Evolutionary conservation across 2,329 filamentous ascomycete species (phyloP).

Genomic region (Ophiobolus disseminans): DNA sequence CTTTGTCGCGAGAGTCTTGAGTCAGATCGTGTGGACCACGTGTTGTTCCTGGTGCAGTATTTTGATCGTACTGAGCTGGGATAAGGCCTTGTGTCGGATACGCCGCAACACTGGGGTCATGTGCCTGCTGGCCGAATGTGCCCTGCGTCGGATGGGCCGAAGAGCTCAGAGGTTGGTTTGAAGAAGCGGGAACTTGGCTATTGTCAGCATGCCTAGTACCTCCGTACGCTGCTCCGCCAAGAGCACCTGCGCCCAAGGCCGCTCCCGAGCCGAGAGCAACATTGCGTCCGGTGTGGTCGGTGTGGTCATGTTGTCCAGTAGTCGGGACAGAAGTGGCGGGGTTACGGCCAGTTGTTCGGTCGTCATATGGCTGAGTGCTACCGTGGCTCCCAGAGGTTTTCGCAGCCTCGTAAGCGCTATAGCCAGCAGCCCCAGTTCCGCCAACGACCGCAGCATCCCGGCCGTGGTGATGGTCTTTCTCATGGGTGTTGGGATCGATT

Average conservation of each 20-base stretch:
- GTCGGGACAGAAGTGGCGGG: conserved; percentile 26
- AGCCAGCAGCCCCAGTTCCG: conserved; percentile 39
- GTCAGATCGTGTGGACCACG: conserved; percentile 27
- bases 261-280: conserved; percentile 17
- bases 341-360: conserved; percentile 42
- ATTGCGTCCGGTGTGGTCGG: conserved; percentile 29
- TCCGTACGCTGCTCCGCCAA: conserved; percentile 21
- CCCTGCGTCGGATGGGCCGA: conserved; percentile 1
- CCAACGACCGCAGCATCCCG: conserved; percentile 40
- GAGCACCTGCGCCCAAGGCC: conserved; percentile 22
- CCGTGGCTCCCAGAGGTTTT: conserved; percentile 38
- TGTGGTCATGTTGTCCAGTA: conserved; percentile 25
- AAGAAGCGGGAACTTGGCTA: conserved; percentile 6
- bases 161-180: conserved; percentile 1
- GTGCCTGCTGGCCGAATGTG: conserved; percentile 1
- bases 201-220: conserved; percentile 15
- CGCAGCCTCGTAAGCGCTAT: conserved; percentile 43
- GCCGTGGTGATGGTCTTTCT: conserved; percentile 31
- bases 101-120: conserved; percentile 4
- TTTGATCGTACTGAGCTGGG: conserved; percentile 23
- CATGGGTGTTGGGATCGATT: conserved; percentile 33
- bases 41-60: conserved; percentile 30
- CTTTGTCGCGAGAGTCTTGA: conserved; percentile 21
- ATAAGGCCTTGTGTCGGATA: conserved; percentile 15
- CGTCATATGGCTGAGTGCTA: conserved; percentile 36